Base-by-base conservation (phyloP, 2,329 filamentous ascomycete species). In the Sporothrix humicola region DNA sequence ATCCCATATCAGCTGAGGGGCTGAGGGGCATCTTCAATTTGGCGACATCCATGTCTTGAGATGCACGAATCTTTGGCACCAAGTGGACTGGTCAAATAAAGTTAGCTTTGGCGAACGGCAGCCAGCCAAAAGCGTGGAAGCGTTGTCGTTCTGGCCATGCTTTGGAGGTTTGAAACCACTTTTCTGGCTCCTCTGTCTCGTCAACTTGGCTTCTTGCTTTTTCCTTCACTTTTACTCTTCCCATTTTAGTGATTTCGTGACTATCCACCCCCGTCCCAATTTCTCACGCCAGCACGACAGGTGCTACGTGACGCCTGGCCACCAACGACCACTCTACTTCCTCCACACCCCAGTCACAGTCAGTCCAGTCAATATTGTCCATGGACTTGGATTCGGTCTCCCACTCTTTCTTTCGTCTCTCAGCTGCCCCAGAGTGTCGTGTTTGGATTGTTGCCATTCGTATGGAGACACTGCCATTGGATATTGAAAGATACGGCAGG, bases 221-320 rank as follows among this genome's bases (percentile, higher is more conserved):
- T 13, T 54, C 23, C n/a, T 46, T 37, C 10, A 2, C 50, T 26
- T 12, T 10, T 23, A 26, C 23, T 26, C 23, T 26, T 26, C 23
- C 23, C 23, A 26, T 26, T 26, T 26, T 26, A 26, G 23, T 26
- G 23, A 26, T 26, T 26, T 26, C 23, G 52, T 20, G 31, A 7
- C 31, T 37, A 5, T 37, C n/a, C 52, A 20, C 7, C 20, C 20
- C 17, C n/a, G 23, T 26, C 66, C 50, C 66, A 42, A 31, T 71
- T 59, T 71, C 54, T 59, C 54, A 70, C 69, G 54, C 69, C 59
- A 72, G 37, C 50, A 52, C n/a, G 59, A 65, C 66, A 48, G 56
- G 52, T 74, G 69, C 52, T 74, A 74, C 73, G 73, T 72, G 73
- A 74, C 72, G 72, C 72, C 46, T 20, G 46, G 9, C 52, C 61